Evolutionary conservation across 2,329 filamentous ascomycete genomes (phyloP), one percentile per base, ranked within the genome.

Genomic region (Colletotrichum aenigma): DNA sequence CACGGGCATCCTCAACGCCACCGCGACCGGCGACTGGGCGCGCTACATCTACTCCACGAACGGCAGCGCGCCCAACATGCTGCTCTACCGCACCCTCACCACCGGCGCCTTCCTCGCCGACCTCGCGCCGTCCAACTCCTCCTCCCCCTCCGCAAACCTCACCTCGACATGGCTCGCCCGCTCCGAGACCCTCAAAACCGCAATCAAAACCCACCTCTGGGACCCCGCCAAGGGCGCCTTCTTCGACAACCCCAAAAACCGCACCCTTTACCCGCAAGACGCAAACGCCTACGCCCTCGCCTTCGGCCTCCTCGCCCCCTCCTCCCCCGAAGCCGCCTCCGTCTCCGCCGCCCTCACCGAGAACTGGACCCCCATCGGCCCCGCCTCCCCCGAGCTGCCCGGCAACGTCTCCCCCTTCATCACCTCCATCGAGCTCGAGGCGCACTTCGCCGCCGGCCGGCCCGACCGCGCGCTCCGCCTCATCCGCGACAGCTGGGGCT

Each of bases 401-500:
- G 87, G 87, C 6, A 91, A 92, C 77, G 86, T 93, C 38, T 89
- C 88, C 3, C 89, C 90, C 0, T 93, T 92, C 80, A 89, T 91
- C 68, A 88, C 88, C 10, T 89, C 87, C 16, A 89, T 92, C 77
- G 91, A 93, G 79, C 85, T 93, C 30, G 88, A 90, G 80, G 91
- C 87, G 3, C 91, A 92, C 78, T 83, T 92, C 7, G 81, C 84
- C 1, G 87, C 87, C 1, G 84, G 86, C 0, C 84, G 87, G 73
- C 80, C 90, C 2, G 80, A 83, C 9, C 88, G 91, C 43, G 90
- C 91, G 0, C 82, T 93, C 0, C 85, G 89, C 13, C 86, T 93
- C 18, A 89, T 93, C 36, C 88, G 90, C 7, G 83, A 83, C 10
- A 86, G 85, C 65, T 93, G 91, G 91, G 91, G 91, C 13, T 92